phyloP scores from a whole-genome alignment of 768 basidiomycete species.

The Pisolithus orientalis region DNA sequence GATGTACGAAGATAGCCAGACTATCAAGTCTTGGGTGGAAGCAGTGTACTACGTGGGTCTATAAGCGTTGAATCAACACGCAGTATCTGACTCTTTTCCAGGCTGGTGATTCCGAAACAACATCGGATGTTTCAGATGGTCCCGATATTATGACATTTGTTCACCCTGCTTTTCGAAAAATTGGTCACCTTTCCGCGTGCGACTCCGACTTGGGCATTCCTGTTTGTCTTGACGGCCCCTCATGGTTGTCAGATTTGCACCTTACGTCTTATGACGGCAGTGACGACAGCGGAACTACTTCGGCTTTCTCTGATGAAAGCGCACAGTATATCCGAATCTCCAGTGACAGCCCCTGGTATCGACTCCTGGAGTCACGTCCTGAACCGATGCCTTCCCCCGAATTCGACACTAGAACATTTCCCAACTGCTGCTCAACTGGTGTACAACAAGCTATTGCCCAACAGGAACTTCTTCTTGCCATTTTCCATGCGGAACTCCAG shows the following conservation, averaged over 20 bases:
- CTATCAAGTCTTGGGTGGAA: slow-evolving; percentile 23
- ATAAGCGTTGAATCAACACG: neutral
- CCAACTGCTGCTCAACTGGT: slow-evolving; percentile 25
- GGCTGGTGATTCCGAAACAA: slow-evolving; percentile 9
- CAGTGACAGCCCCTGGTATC: slow-evolving; percentile 34
- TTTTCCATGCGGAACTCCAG: slow-evolving; percentile 26
- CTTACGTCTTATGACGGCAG: slow-evolving; percentile 13
- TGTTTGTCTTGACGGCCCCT: slow-evolving; percentile 10
- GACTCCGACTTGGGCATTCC: slow-evolving; percentile 15
- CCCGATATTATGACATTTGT: slow-evolving; percentile 9
- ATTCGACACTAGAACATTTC: slow-evolving; percentile 12
- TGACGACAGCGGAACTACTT: slow-evolving; percentile 15
- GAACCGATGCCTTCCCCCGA: slow-evolving; percentile 17
- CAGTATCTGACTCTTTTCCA: slow-evolving; percentile 5
- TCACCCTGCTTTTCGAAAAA: slow-evolving; percentile 13
- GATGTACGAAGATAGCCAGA: slow-evolving; percentile 19
- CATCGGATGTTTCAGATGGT: neutral
- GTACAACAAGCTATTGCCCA: slow-evolving; percentile 28
- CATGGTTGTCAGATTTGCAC: slow-evolving; percentile 15
- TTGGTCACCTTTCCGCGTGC: slow-evolving; percentile 12
- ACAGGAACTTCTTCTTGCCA: slow-evolving; percentile 26
- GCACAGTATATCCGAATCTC: slow-evolving; percentile 37
- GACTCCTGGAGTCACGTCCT: slow-evolving; percentile 20
- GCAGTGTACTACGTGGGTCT: slow-evolving; percentile 18
- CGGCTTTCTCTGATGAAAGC: slow-evolving; percentile 19